phyloP scores from a whole-genome alignment of 2,329 filamentous ascomycete species.

The Beauveria sp. region DNA sequence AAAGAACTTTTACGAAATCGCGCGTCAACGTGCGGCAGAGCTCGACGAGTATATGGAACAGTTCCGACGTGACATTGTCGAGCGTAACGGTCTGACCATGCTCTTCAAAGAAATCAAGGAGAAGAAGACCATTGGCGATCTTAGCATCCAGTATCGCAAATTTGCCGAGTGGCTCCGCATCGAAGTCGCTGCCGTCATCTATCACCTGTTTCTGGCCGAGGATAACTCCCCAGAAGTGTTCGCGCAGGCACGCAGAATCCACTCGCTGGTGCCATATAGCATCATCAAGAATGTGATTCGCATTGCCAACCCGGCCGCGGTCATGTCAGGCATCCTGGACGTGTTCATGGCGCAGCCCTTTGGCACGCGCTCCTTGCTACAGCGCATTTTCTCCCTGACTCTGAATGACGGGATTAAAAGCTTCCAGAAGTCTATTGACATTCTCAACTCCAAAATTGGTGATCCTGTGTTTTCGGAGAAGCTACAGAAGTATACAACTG shows the following conservation, averaged over 20 bases:
- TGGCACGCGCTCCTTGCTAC: slow-evolving; percentile 79
- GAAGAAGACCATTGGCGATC: slow-evolving; percentile 77
- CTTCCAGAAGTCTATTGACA: slow-evolving; percentile 81
- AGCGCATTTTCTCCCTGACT: slow-evolving; percentile 88
- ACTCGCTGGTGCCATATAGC: slow-evolving; percentile 88
- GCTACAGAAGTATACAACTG: slow-evolving; percentile 69
- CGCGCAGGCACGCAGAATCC: slow-evolving; percentile 86
- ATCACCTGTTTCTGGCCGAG: slow-evolving; percentile 94
- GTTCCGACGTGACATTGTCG: slow-evolving; percentile 63
- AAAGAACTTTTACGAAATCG: slow-evolving; percentile 90
- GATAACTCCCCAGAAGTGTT: slow-evolving; percentile 97
- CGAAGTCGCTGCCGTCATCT: slow-evolving; percentile 91
- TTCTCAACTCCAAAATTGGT: slow-evolving; percentile 67
- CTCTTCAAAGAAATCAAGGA: slow-evolving; percentile 89
- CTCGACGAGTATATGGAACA: slow-evolving; percentile 98
- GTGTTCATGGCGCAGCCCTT: slow-evolving; percentile 95
- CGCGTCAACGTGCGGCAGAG: slow-evolving; percentile 79
- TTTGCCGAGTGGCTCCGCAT: slow-evolving; percentile 98
- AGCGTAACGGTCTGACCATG: slow-evolving; percentile 76
- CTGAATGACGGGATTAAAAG: slow-evolving; percentile 82
- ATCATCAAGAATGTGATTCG: slow-evolving; percentile 95
- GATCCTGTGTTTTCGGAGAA: slow-evolving; percentile 74
- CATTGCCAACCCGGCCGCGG: slow-evolving; percentile 89
- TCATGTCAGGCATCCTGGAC: slow-evolving; percentile 94
- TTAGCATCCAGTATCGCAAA: slow-evolving; percentile 94